Conservation (phyloP, 2,329 filamentous ascomycete genomes). For the Zopfia rhizophila region DNA sequence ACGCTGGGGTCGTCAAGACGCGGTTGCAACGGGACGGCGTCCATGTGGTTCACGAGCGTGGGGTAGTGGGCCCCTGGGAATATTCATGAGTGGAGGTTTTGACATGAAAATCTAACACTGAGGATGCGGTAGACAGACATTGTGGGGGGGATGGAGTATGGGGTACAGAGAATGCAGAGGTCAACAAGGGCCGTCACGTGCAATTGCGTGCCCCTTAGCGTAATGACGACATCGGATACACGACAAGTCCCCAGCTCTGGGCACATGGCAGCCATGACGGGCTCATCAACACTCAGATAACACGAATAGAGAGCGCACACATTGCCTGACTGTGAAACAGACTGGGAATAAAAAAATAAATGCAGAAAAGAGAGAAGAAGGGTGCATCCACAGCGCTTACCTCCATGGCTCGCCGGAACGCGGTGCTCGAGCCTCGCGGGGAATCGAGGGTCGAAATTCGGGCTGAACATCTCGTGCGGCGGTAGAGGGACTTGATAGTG, state of each 20-base stretch:
- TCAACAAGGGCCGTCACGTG: slow-evolving; percentile 25
- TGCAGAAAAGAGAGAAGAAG: slow-evolving; percentile 5
- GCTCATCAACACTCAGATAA: too few relatives aligned
- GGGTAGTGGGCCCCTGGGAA: slow-evolving; percentile 41
- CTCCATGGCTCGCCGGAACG: slow-evolving; percentile 16
- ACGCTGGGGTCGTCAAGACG: slow-evolving; percentile 43
- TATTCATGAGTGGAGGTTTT: slow-evolving; percentile 36
- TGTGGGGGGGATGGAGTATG: slow-evolving; percentile 3
- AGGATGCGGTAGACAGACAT: too few relatives aligned
- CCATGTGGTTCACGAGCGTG: slow-evolving; percentile 36
- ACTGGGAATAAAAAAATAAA: slow-evolving; percentile 5
- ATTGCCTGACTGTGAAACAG: too few relatives aligned
- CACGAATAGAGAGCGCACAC: background rate
- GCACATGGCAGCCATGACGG: slow-evolving; percentile 6
- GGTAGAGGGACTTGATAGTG: slow-evolving; percentile 12
- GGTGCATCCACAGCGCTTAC: slow-evolving; percentile 17
- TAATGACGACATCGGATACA: slow-evolving; percentile 26
- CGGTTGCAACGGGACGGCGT: slow-evolving; percentile 32
- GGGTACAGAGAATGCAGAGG: slow-evolving; percentile 6
- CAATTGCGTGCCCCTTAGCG: slow-evolving; percentile 30
- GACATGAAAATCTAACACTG: slow-evolving; percentile 18
- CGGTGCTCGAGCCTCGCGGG: slow-evolving; percentile 20
- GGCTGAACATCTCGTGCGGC: slow-evolving; percentile 17
- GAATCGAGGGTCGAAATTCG: slow-evolving; percentile 17
- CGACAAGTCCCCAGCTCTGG: slow-evolving; percentile 8